These are phyloP conservation scores for Taiozyma sp. DNA, from an alignment of 1,139 yeast species.

Conservation along the genomic window DNA sequence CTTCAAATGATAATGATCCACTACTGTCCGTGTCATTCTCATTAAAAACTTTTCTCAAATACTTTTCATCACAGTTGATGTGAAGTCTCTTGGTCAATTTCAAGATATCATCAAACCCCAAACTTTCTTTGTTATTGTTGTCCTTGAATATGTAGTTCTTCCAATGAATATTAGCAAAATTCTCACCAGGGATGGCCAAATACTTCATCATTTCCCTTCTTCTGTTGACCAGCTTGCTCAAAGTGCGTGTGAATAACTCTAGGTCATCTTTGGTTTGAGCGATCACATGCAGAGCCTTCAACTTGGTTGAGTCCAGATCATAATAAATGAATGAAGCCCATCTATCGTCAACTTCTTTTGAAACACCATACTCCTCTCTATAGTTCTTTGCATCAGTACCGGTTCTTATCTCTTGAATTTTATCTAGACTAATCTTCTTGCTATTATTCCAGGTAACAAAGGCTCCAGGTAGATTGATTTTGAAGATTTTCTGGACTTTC, in stretches of 20 bases:
- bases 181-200: constrained; percentile 46
- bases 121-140: constrained; percentile 33
- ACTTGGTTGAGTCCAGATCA: constrained; percentile 38
- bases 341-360: constrained; percentile 53
- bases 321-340: constrained; percentile 82
- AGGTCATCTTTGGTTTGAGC: constrained; percentile 62
- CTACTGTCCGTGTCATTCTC: constrained; percentile 41
- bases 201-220: constrained; percentile 49
- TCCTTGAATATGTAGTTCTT: constrained; percentile 39
- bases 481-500: constrained; percentile 46
- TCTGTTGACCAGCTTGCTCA: constrained; percentile 40
- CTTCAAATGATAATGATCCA: constrained; percentile 53
- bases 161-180: constrained; percentile 54
- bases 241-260: constrained; percentile 42
- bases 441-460: constrained; percentile 48
- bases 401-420: constrained; percentile 60
- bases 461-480: constrained; percentile 38
- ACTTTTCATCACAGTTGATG: constrained; percentile 48
- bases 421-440: constrained; percentile 55
- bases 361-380: constrained; percentile 74
- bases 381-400: constrained; percentile 75
- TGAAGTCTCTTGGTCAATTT: constrained; percentile 63
- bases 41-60: constrained; percentile 38
- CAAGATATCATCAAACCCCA: constrained; percentile 65
- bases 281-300: constrained; percentile 68